A percentile compares a stretch with the other conserved stretches of the same genome.
These are phyloP conservation scores for Claviceps purpurea DNA, from an alignment of 2,329 filamentous ascomycete genomes.

Conservation along the genomic window DNA sequence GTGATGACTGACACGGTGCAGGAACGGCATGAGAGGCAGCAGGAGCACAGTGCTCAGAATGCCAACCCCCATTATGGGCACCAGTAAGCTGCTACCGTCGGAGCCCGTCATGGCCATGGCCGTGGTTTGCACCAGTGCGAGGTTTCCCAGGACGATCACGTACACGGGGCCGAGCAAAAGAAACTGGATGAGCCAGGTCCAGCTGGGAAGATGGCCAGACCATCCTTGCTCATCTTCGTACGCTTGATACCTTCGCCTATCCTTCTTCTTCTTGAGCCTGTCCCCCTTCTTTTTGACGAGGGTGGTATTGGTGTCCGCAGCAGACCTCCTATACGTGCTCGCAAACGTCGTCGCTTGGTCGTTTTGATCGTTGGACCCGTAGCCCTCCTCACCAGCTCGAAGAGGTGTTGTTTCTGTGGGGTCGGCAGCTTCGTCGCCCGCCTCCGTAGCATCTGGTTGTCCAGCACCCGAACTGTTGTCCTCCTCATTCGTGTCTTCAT, in stretches of 20 bases:
- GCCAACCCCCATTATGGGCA: slow-evolving; percentile 59
- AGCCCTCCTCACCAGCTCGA: slow-evolving; percentile 20
- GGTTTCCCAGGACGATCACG: slow-evolving; percentile 63
- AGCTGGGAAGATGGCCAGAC: slow-evolving; percentile 66
- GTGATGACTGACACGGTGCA: slow-evolving; percentile 76
- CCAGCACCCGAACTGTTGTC: slow-evolving; percentile 19
- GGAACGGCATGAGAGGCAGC: slow-evolving; percentile 66
- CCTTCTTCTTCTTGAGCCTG: slow-evolving; percentile 6
- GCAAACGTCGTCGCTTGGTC: slow-evolving; percentile 36
- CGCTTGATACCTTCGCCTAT: slow-evolving; percentile 18
- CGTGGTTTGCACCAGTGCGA: slow-evolving; percentile 58
- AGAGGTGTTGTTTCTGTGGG: slow-evolving; percentile 43
- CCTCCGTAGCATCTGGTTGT: slow-evolving; percentile 3
- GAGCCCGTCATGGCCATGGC: slow-evolving; percentile 68
- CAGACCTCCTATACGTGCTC: slow-evolving; percentile 39
- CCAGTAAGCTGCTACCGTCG: slow-evolving; percentile 62
- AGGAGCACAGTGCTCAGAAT: slow-evolving; percentile 57
- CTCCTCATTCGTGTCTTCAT: slow-evolving; percentile 21
- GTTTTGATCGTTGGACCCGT: slow-evolving; percentile 24
- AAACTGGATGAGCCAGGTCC: slow-evolving; percentile 82
- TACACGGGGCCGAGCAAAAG: slow-evolving; percentile 66
- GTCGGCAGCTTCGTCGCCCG: slow-evolving; percentile 14
- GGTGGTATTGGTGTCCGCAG: slow-evolving; percentile 14
- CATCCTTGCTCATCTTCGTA: slow-evolving; percentile 72
- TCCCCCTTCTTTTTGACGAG: slow-evolving; percentile 7